Evolutionary conservation across 768 basidiomycete species (phyloP), one percentile per base, ranked within the genome.

Genomic region (Termitomyces sp.): DNA sequence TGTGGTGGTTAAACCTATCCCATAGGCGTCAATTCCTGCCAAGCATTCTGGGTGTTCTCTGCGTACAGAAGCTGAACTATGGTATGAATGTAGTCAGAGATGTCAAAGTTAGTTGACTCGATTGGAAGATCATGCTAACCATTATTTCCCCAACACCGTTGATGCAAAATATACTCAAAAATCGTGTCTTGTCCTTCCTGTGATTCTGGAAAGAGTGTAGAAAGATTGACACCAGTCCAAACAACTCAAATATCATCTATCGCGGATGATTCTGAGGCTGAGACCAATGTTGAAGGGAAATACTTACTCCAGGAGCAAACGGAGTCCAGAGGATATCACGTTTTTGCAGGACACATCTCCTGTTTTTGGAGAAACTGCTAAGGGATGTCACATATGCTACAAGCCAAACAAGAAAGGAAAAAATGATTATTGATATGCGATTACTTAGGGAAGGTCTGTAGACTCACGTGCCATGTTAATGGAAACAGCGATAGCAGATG

Each of bases 391-490:
- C 4, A 6, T 6, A 46, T 46, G 24, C 54, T 45, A 6, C 6
- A 22, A 26, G 8, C 9, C n/a, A 43, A 1, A 13, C 30, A 42
- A 38, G 20, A 38, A 14, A 33, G 24, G 22, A 38, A 20, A 10
- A 24, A 20, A 36, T 28, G 10, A 5, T 10, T 16, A 35, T 20
- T 14, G n/a, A 47, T 18, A 52, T 3, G 26, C 38, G 16, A 24
- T 24, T 14, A 20, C 47, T 32, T n/a, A 35, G 13, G 20, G 32
- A 33, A 16, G 9, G 12, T 13, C 22, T 22, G 20, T 7, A 18
- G 5, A 57, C 61, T 66, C 63, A 75, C 75, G 67, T 2, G 64
- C 63, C 56, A 71, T 59, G 5, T 60, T 56, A 30, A 67, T 51
- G 10, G 68, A 61, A 6, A 73, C 65, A 18, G 68, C 65, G n/a